These are phyloP conservation scores for Effrenium voratum DNA, from an alignment of 73 alveolate species.

Conservation along the genomic window DNA sequence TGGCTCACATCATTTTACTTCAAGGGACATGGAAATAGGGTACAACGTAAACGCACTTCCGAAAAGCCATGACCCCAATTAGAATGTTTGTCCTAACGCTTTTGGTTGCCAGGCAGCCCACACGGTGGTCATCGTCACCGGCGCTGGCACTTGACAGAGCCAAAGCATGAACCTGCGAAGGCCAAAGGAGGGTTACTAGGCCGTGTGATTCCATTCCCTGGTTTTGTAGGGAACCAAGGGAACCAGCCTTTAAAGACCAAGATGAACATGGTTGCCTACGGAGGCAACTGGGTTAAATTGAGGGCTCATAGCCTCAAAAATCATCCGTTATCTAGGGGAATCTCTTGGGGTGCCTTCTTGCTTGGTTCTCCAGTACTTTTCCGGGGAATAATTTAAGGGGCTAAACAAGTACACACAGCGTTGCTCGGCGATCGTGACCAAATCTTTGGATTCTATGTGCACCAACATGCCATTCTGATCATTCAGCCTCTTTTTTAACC, in stretches of 20 bases:
- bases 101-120: background rate
- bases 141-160: constrained; percentile 11
- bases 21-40: background rate
- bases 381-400: too few species aligned
- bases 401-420: too few species aligned
- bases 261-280: background rate
- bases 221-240: background rate
- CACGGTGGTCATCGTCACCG: constrained; percentile 48
- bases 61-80: background rate
- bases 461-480: too few species aligned
- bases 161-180: constrained; percentile 1
- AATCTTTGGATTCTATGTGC: too few species aligned
- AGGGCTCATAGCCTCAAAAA: too few species aligned
- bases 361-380: too few species aligned
- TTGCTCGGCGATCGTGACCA: too few species aligned
- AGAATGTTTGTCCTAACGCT: background rate
- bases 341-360: too few species aligned
- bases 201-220: background rate
- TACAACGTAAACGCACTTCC: background rate
- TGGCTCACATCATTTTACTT: background rate
- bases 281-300: too few species aligned
- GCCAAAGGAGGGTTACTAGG: background rate
- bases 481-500: too few species aligned
- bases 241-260: background rate
- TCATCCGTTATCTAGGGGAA: too few species aligned